Base-by-base conservation (phyloP, 78 protist species). In the Planoprotostelium fungivorum region DNA sequence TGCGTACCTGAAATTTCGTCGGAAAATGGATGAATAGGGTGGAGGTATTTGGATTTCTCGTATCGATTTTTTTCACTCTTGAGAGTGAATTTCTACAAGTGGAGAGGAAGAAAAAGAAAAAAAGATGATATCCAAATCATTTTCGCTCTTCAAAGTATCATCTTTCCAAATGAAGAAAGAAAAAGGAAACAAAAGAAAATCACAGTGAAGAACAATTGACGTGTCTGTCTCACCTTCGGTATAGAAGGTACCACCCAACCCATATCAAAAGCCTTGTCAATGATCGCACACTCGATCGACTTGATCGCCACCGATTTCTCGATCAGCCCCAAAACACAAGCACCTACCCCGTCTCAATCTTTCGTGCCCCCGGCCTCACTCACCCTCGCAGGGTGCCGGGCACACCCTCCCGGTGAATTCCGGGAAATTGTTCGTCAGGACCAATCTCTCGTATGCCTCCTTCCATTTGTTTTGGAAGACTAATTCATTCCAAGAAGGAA, bases 321-420 rank as follows among this genome's bases (percentile, higher is more conserved):
- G 89, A 84, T 94, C 90, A 95, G 91, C 86, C 98, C 98, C 36
- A 95, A 93, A 31, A 94, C 96, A 90, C 98, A 97, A 36, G 98
- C 96, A 29, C 73, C 73, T 51, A 16, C 16, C 73, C n/a, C n/a
- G n/a, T n/a, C n/a, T n/a, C 91, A 38, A 38, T n/a, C n/a, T n/a
- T n/a, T n/a, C n/a, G n/a, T n/a, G n/a, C n/a, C n/a, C n/a, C n/a
- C n/a, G n/a, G n/a, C n/a, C n/a, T n/a, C n/a, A n/a, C 73, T 51
- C 73, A 51, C 98, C 98, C 90, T 97, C 98, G 89, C 98, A 97
- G 1, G 98, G 98, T 36, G 98, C 98, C 0, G 98, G 98, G 93
- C 98, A 97, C 85, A 94, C 97, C 63, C 97, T 92, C n/a, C 98
- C 98, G 34, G 98, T 97, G 89, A 97, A 95, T 93, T 97, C 98